Base-by-base conservation (phyloP, 768 basidiomycete species). In the Lepiota brunneoincarnata region DNA sequence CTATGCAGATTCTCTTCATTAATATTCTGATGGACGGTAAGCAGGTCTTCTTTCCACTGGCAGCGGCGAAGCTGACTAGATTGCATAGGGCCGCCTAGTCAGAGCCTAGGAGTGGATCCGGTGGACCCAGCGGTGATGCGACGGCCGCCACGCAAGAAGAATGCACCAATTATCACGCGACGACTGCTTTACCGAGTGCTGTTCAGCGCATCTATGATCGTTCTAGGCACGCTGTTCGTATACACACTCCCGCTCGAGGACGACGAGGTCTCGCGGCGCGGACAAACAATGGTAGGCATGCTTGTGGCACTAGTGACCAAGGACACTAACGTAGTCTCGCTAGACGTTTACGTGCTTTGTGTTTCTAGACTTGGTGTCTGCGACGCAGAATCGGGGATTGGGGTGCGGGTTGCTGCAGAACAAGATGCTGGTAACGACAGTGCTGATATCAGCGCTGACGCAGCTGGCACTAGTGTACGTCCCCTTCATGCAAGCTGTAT, bases 1-100 rank as follows among this genome's bases (percentile, higher is more conserved):
- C 95, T 3, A 98, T 98, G 94, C 94, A 98, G 69, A 98, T 98
- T 63, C 73, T 98, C n/a, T 98, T 97, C 67, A 98, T 98, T 64
- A 98, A 98, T 72, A 97, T 98, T 66, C 81, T 98, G 44, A 98
- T 98, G 95, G 96, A 98, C 59, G 94, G 93, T 88, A 53, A 31
- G n/a, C 21, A 23, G 14, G 24, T 38, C 17, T n/a, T 41, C 14
- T n/a, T 37, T n/a, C 11, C 37, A 18, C 6, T 55, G 45, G 21
- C 39, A 34, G 49, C 9, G 35, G 26, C 11, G 15, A 45, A 14
- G 6, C 51, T 55, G 7, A 43, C 17, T 15, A 31, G 18, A 14
- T 42, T 28, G 14, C 34, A 58, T 65, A 93, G 91, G 93, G 7
- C 94, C 94, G 9, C 94, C 94, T 2, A 93, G 92, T 64, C 94